Evolutionary conservation across 495 filamentous ascomycete species (phyloP), one percentile per base, ranked within the genome.

Genomic region (Elaphomyces granulatus): DNA sequence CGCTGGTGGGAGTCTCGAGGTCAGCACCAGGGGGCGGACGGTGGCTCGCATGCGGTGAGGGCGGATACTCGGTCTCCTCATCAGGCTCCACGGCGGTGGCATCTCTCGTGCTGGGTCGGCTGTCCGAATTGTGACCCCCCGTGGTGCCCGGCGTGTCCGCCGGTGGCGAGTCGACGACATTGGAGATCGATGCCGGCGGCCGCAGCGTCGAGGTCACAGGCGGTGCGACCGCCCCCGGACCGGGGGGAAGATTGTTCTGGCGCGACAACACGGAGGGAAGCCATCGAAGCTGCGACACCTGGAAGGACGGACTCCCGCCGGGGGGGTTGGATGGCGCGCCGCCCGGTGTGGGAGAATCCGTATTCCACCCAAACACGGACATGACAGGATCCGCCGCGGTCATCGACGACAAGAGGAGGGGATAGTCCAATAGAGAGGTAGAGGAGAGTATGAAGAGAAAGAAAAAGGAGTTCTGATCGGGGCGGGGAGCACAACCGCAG

Each of bases 261-360:
- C 43, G 45, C 16, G 45, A 51, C 19, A 53, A 42, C 44, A 53
- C 23, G 6, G 6, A 12, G 6, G 12, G 6, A 6, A 28, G 6
- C 53, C 53, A 56, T 44, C 45, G 51, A 34, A 53, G 26, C 42
- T 48, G 46, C 3, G 53, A 40, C 40, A 54, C 44, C n/a, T 44
- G 45, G 34, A 42, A 49, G 6, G 53, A 45, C 23, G 23, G 6
- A 28, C 23, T 12, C 6, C 23, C 12, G 23, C 6, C 12, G 17
- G 46, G 43, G 18, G 26, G 12, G 17, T 34, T 9, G 6, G 32
- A 34, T 32, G 36, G 18, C 4, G 9, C n/a, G 26, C 40, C 41
- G 17, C 21, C 15, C 9, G 8, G 8, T 20, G 20, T 15, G 20
- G 36, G 28, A 12, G 44, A 23, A 23, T 30, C 38, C 12, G 44